These are phyloP conservation scores for Fusarium caatingaense DNA, from an alignment of 2,329 filamentous ascomycete genomes.

Conservation along the genomic window DNA sequence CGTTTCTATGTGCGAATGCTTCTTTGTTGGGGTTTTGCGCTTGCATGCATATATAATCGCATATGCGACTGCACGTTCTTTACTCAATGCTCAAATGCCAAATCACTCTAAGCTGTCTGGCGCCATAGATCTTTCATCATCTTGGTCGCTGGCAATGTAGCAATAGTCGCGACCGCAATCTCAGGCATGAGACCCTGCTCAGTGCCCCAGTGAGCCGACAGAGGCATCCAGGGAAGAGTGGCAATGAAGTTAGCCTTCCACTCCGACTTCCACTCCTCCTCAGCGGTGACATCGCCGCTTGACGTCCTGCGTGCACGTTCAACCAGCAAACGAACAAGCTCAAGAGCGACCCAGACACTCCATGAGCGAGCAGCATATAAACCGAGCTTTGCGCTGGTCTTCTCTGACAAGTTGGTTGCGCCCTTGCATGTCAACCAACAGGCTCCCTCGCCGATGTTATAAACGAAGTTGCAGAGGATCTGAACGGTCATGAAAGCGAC, in stretches of 20 bases:
- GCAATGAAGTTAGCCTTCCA: conserved; percentile 76
- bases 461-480: conserved; percentile 73
- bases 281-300: conserved; percentile 47
- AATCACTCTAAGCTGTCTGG: conserved; percentile 46
- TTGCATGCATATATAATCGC: neutral
- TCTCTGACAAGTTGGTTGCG: conserved; percentile 69
- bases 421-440: conserved; percentile 81
- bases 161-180: conserved; percentile 55
- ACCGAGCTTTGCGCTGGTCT: conserved; percentile 70
- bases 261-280: conserved; percentile 57
- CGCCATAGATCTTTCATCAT: conserved; percentile 61
- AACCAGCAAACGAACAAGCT: conserved; percentile 73
- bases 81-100: neutral
- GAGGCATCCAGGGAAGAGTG: conserved; percentile 81
- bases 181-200: conserved; percentile 68
- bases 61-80: neutral
- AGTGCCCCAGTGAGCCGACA: conserved; percentile 86
- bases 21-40: neutral
- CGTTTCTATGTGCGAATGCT: conserved; percentile 20
- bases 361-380: conserved; percentile 83
- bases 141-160: conserved; percentile 57
- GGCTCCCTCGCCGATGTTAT: conserved; percentile 85
- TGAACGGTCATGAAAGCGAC: conserved; percentile 72
- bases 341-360: conserved; percentile 80
- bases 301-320: conserved; percentile 57